Base-by-base conservation (phyloP, 805 yeast species). In the Spathaspora passalidarum region DNA sequence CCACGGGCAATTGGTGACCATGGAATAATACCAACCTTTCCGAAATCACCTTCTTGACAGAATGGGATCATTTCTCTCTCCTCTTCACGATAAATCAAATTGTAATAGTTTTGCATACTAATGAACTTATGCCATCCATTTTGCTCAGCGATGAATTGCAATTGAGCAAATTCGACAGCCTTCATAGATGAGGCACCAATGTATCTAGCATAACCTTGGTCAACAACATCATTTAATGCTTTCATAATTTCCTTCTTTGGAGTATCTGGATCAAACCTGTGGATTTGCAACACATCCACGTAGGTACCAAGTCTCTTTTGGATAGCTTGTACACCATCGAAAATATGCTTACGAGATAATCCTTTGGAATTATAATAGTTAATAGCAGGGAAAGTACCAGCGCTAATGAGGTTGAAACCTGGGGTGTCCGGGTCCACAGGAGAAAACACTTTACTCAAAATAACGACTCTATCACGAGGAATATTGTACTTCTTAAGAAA, bases 121-220 rank as follows among this genome's bases (percentile, higher is more conserved):
- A 82, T 69, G 50, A 83, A 83, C 56, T 79, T 80, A 49, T 68
- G 67, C 83, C 83, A 82, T 25, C 74, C 75, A 51, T 73, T 51
- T 55, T 68, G 68, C 46, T 82, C 85, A 2, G 88, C 88, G 45
- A 72, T 61, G 48, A 60, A 64, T 56, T 83, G 88, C 55, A 79
- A 53, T 53, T 70, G 73, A 2, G 72, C 79, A 57, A 82, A 81
- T 52, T 81, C 79, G 16, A 65, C 60, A 1, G 82, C 74, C 51
- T 68, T 66, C 86, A 82, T 81, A 1, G 82, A 63, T 1, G 85
- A 80, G 1, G 86, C 86, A 11, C 87, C 87, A 48, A 82, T 71
- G 57, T 82, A 82, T 42, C 84, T 66, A 2, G 69, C 69, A 20
- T 63, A 56, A 11, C 84, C 84, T 35, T 56, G 45, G 37, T 67